Base-by-base conservation (phyloP, 1,284 basidiomycete genomes). In the Malassezia japonica region DNA sequence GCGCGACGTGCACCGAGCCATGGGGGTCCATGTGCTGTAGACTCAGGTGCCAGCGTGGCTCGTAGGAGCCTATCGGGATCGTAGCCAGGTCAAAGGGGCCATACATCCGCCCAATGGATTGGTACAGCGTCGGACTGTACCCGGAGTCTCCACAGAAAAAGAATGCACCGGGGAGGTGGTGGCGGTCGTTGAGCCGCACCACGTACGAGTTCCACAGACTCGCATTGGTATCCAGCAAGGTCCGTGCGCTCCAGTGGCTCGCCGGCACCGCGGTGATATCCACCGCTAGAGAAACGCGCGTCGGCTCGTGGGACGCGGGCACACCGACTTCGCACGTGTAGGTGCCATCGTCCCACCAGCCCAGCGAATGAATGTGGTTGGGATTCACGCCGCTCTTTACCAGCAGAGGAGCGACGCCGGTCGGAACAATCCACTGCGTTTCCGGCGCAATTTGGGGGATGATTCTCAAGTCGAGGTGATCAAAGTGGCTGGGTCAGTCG, bases 241-340 rank as follows among this genome's bases (percentile, higher is more conserved):
- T 74, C 6, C 77, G 65, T 2, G 75, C 77, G 2, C 75, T 75
- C 77, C 77, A 78, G 61, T 78, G 77, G 67, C 74, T 59, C 21
- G 64, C 54, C 10, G 65, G 61, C 2, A 62, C 53, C 6, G 63
- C 61, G 2, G 60, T 59, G 25, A 66, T 37, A 9, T 59, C 48
- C 23, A 66, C 38, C 15, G 20, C n/a, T n/a, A 10, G 31, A 32
- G n/a, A n/a, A n/a, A n/a, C n/a, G n/a, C n/a, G n/a, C n/a, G n/a
- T 37, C 8, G 8, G 8, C 8, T 31, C 28, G 28, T 31, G 28
- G 7, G 28, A 7, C n/a, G n/a, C n/a, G n/a, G n/a, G n/a, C n/a
- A n/a, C n/a, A n/a, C n/a, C n/a, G 28, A 31, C 28, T 9, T 38
- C 31, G 24, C 46, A 24, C 20, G n/a, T 18, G 27, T 52, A 21